Evolutionary conservation across 2,329 filamentous ascomycete genomes (phyloP).

Genomic region (Pseudocercospora ulei): DNA sequence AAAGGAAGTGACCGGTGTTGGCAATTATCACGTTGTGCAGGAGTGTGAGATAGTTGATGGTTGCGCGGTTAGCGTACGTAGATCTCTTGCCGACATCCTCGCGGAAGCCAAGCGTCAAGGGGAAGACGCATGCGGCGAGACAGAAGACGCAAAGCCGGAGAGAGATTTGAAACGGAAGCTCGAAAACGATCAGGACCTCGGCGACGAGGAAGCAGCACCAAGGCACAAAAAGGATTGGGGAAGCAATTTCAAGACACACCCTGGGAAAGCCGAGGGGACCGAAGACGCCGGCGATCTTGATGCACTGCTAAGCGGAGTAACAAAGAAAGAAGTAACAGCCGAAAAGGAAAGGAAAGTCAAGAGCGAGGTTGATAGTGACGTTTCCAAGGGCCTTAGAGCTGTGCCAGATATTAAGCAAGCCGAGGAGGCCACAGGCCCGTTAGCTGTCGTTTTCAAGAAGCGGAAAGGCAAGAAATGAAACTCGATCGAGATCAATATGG

Average conservation of each 20-base stretch:
- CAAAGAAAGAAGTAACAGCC: conserved; percentile 25
- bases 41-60: conserved; percentile 34
- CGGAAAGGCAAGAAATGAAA: conserved; percentile 47
- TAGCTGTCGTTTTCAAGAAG: conserved; percentile 66
- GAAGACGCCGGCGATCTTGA: conserved; percentile 53
- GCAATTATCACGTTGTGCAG: conserved; percentile 71
- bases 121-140: conserved; percentile 33
- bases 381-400: conserved; percentile 25
- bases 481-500: too few species aligned
- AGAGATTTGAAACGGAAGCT: conserved; percentile 55
- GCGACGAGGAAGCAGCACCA: conserved; percentile 42
- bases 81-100: conserved; percentile 41
- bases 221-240: conserved; percentile 38
- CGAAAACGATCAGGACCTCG: conserved; percentile 53
- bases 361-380: conserved; percentile 29
- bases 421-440: conserved; percentile 33
- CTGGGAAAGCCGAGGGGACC: conserved; percentile 39
- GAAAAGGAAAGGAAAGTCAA: conserved; percentile 30
- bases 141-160: conserved; percentile 38
- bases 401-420: conserved; percentile 23
- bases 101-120: conserved; percentile 38
- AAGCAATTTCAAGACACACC: conserved; percentile 39
- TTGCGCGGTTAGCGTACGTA: conserved; percentile 16
- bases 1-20: conserved; percentile 72
- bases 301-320: conserved; percentile 42